phyloP scores from a whole-genome alignment of 129 eudicot genomes.

The Lonicera japonica region DNA sequence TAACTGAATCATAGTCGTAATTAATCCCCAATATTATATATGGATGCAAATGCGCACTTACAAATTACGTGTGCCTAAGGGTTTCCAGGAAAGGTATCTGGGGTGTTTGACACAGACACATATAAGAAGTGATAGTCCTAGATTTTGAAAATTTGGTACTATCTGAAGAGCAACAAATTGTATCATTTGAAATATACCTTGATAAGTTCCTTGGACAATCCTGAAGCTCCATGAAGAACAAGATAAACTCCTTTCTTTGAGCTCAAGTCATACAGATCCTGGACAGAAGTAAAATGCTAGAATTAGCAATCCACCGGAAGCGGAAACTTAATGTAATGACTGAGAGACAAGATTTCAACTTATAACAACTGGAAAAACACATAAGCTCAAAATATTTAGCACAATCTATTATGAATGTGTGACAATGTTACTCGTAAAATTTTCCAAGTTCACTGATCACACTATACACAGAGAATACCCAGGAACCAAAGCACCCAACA shows the following conservation, averaged over 20 bases:
- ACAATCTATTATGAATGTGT: background rate
- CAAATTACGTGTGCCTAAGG: too few species aligned
- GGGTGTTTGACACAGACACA: background rate
- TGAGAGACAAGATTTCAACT: background rate
- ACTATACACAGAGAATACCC: too few species aligned
- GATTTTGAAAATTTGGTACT: background rate
- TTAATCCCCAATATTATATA: too few species aligned
- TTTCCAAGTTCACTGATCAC: background rate
- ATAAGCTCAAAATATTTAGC: background rate
- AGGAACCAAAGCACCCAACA: too few species aligned
- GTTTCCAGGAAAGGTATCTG: too few species aligned
- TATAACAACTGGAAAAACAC: background rate
- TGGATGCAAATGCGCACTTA: too few species aligned
- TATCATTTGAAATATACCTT: slow-evolving; percentile 38
- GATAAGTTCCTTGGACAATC: slow-evolving; percentile 69
- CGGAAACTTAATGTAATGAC: background rate
- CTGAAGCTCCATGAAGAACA: slow-evolving; percentile 99
- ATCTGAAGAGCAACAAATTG: background rate
- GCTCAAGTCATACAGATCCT: slow-evolving; percentile 63
- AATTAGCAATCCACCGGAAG: background rate
- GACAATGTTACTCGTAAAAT: background rate
- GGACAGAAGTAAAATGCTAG: slow-evolving; percentile 13
- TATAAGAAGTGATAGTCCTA: background rate
- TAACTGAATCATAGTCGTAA: too few species aligned
- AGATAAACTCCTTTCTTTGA: slow-evolving; percentile 68